Conservation (phyloP, 768 basidiomycete genomes). For the Tubosaeta brunneosetosa region DNA sequence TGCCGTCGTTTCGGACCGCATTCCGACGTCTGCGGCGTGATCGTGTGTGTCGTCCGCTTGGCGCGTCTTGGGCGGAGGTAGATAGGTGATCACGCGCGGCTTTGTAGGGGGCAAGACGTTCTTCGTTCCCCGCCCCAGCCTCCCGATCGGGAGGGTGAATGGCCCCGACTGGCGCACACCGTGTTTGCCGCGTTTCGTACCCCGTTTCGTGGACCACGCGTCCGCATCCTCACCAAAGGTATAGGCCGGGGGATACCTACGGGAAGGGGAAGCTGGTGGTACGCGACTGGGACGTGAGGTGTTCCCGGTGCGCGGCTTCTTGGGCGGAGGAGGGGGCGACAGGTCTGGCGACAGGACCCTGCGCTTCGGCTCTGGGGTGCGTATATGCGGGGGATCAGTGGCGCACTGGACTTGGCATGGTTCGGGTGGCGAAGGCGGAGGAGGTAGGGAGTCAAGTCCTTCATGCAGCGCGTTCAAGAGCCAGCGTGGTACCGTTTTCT, state of each 20-base stretch:
- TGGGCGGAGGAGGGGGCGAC: background rate
- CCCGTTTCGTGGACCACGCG: constrained; percentile 15
- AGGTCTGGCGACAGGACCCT: constrained; percentile 5
- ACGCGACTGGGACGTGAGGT: background rate
- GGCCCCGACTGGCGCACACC: constrained; percentile 15
- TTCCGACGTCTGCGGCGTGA: background rate
- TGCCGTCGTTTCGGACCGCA: background rate
- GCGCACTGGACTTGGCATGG: background rate
- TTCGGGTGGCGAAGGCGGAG: background rate
- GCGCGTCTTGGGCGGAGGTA: constrained; percentile 22
- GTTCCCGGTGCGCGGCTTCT: background rate
- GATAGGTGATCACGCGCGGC: constrained; percentile 26
- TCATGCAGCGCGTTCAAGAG: constrained; percentile 3
- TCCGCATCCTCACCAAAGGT: constrained; percentile 22
- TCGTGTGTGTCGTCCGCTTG: background rate
- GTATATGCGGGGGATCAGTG: constrained; percentile 1
- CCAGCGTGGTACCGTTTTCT: constrained; percentile 4
- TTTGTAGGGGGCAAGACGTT: background rate
- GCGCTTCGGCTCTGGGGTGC: constrained; percentile 5
- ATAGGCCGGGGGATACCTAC: constrained; percentile 12
- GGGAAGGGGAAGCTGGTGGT: background rate
- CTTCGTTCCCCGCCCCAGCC: background rate
- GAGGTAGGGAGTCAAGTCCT: background rate
- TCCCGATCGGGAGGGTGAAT: constrained; percentile 19
- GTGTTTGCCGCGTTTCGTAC: background rate